Evolutionary conservation across 495 filamentous ascomycete species (phyloP).

Genomic region (Tuber magnatum): DNA sequence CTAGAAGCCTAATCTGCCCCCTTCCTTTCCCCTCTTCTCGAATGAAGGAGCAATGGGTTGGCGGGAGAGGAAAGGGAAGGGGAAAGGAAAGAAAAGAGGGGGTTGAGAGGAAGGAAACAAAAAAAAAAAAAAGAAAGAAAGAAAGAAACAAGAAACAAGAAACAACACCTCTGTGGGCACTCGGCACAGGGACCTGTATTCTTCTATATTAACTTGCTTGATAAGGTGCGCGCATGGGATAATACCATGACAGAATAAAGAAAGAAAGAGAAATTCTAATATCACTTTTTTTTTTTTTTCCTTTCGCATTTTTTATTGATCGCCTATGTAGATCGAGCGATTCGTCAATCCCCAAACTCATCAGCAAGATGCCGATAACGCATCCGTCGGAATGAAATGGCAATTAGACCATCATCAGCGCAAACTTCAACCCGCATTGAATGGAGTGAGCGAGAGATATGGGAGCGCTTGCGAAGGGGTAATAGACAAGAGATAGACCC

Average conservation of each 20-base stretch:
- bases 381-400: neutral
- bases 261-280: neutral
- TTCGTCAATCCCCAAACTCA: conserved; percentile 5
- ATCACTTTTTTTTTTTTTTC: conserved; percentile 3
- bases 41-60: neutral
- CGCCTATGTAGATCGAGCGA: conserved; percentile 5
- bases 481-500: neutral
- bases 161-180: neutral
- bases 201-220: neutral
- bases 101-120: neutral
- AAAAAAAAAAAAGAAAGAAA: neutral
- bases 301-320: neutral
- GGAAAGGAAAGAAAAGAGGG: neutral
- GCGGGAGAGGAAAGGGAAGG: neutral
- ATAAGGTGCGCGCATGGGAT: neutral
- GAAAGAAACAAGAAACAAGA: neutral
- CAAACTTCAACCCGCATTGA: neutral
- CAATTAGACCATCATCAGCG: neutral
- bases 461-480: neutral
- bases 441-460: neutral
- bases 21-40: neutral
- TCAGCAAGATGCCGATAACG: conserved; percentile 4
- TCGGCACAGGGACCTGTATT: neutral
- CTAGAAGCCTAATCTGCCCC: neutral
- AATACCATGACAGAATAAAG: neutral